These are phyloP conservation scores for Poronia punctata DNA, from an alignment of 495 filamentous ascomycete species.

Conservation along the genomic window DNA sequence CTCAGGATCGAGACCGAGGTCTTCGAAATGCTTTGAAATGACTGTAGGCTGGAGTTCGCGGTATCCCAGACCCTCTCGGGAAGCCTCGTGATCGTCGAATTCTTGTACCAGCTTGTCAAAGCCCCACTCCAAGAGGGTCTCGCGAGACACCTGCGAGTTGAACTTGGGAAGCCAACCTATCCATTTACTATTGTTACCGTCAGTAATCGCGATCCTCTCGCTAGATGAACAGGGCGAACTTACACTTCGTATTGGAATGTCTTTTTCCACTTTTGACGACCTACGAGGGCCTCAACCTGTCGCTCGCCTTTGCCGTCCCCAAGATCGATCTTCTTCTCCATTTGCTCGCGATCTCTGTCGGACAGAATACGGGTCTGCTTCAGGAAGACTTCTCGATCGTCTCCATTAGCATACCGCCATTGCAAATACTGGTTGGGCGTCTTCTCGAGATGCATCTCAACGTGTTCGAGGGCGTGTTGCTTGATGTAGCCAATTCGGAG, in stretches of 20 bases:
- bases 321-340: slow-evolving; percentile 81
- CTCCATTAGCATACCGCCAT: slow-evolving; percentile 96
- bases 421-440: slow-evolving; percentile 98
- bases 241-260: slow-evolving; percentile 96
- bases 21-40: slow-evolving; percentile 97
- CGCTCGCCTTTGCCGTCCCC: slow-evolving; percentile 71
- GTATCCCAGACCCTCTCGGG: slow-evolving; percentile 93
- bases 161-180: slow-evolving; percentile 75
- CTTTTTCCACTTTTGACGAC: slow-evolving; percentile 98
- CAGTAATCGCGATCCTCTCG: neutral
- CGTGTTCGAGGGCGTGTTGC: slow-evolving; percentile 97
- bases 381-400: slow-evolving; percentile 92
- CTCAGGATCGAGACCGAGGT: slow-evolving; percentile 90
- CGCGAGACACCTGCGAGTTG: slow-evolving; percentile 88
- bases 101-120: slow-evolving; percentile 94
- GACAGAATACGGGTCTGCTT: slow-evolving; percentile 95
- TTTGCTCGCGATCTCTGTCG: slow-evolving; percentile 74
- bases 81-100: slow-evolving; percentile 97
- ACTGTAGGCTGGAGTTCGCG: slow-evolving; percentile 84
- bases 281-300: slow-evolving; percentile 81
- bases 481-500: slow-evolving; percentile 99
- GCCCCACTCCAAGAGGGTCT: slow-evolving; percentile 77
- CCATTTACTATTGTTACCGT: slow-evolving; percentile 62
- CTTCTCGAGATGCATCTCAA: slow-evolving; percentile 99
- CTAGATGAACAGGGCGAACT: slow-evolving; percentile 22